Evolutionary conservation across 2,329 filamentous ascomycete species (phyloP).

Genomic region (Blumeria graminis): DNA sequence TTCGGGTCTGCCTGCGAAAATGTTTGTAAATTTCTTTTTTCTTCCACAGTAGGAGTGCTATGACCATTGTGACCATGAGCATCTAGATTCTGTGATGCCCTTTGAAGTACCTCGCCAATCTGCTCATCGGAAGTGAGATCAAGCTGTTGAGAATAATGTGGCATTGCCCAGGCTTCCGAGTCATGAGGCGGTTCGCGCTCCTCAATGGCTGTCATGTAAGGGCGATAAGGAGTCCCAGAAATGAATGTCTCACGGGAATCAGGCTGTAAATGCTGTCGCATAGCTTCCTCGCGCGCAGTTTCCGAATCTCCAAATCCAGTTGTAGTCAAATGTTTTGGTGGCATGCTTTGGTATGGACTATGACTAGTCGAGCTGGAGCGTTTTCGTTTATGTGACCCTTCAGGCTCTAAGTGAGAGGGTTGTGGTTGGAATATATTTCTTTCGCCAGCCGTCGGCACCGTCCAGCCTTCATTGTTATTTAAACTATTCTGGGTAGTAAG

Average conservation of each 20-base stretch:
- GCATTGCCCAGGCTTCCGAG: slow-evolving; percentile 9
- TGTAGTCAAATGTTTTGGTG: slow-evolving; percentile 14
- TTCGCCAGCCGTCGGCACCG: slow-evolving; percentile 9
- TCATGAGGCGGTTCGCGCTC: slow-evolving; percentile 6
- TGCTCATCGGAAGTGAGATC: slow-evolving; percentile 24
- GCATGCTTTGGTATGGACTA: slow-evolving; percentile 16
- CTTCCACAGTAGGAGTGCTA: slow-evolving; percentile 17
- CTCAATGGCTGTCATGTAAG: slow-evolving; percentile 9
- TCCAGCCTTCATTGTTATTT: slow-evolving; percentile 14
- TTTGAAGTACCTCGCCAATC: slow-evolving; percentile 25
- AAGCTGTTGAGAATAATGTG: slow-evolving; percentile 20
- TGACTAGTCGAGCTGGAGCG: slow-evolving; percentile 25
- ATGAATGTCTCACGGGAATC: slow-evolving; percentile 14
- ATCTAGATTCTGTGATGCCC: slow-evolving; percentile 20
- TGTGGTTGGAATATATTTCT: slow-evolving; percentile 8
- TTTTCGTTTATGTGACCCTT: slow-evolving; percentile 38
- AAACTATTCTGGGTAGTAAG: slow-evolving; percentile 13
- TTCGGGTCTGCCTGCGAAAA: slow-evolving; percentile 34
- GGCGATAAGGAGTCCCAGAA: slow-evolving; percentile 10
- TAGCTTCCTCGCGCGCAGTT: slow-evolving; percentile 21
- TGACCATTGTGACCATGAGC: slow-evolving; percentile 15
- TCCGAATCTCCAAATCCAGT: slow-evolving; percentile 7
- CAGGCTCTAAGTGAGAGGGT: slow-evolving; percentile 9
- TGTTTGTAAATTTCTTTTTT: slow-evolving; percentile 13
- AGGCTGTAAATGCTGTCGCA: slow-evolving; percentile 20